Base-by-base conservation (phyloP, 331 rosid genomes). In the Prunus yedoensis region DNA sequence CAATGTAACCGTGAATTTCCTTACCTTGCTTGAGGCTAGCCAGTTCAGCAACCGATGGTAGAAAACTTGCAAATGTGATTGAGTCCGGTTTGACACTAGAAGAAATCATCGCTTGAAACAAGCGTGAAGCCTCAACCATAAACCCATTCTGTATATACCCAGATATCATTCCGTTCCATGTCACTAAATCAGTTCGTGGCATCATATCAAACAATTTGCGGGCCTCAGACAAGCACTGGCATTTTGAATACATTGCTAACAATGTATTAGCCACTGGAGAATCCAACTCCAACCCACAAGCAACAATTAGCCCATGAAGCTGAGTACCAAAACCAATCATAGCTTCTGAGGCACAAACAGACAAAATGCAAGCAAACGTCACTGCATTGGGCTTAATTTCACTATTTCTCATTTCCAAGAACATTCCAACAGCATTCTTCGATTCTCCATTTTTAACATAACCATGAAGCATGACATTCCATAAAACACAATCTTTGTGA, bases 121-220 rank as follows among this genome's bases (percentile, higher is more conserved):
- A 80, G 70, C 45, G 21, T n/a, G 62, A 83, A 67, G 97, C 96
- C 82, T 91, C 89, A 17, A 74, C 65, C 83, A 85, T 87, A 73
- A 86, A 81, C 38, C 94, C 93, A 85, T 87, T 91, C 66, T 94
- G 96, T 61, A 85, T 94, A 74, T 83, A 88, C 49, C 97, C 96
- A 70, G 96, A 87, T 78, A 94, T 85, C 87, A 94, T 86, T 32
- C 91, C 97, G 68, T 94, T 94, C 98, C 98, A 94, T 47, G 88
- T 89, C 75, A 94, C 96, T 4, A 87, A 70, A 85, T 94, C 96
- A 59, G 85, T 84, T 79, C 43, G 84, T 1, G 88, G 91, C 90
- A 85, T 80, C 67, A 51, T 53, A 77, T 85, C 77, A 76, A 94
- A 94, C 69, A 91, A 71, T 78, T 81, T 85, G 46, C 82, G 77